These are phyloP conservation scores for Podospora conica DNA, from an alignment of 495 filamentous ascomycete species.

Conservation along the genomic window DNA sequence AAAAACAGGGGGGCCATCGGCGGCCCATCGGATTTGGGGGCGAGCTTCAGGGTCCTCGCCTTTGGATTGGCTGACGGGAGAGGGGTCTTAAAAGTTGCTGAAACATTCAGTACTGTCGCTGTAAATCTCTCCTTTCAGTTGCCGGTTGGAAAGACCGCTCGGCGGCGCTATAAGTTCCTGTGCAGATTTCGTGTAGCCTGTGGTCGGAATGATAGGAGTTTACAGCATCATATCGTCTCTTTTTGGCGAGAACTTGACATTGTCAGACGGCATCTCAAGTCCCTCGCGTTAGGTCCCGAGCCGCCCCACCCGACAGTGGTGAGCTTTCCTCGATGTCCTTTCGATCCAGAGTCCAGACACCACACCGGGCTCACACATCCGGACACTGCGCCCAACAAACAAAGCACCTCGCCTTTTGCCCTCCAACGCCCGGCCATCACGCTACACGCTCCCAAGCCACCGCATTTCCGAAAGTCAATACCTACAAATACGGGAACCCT, in stretches of 20 bases:
- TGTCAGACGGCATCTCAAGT: neutral
- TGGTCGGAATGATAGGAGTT: neutral
- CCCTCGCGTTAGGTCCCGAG: neutral
- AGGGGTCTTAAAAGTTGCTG: neutral
- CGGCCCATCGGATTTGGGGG: slow-evolving; percentile 15
- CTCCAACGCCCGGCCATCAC: neutral
- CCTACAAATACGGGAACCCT: neutral
- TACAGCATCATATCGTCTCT: neutral
- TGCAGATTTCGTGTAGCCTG: neutral
- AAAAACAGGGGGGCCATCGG: neutral
- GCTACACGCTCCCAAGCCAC: neutral
- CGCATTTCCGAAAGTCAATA: neutral
- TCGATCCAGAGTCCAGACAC: neutral
- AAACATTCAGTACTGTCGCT: neutral
- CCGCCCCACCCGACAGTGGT: neutral
- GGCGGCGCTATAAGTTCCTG: neutral
- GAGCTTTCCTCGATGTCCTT: neutral
- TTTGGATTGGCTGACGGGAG: neutral
- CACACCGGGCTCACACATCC: neutral
- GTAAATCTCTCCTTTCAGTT: neutral
- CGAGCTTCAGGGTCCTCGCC: slow-evolving; percentile 19
- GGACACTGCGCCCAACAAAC: neutral
- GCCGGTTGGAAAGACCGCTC: neutral
- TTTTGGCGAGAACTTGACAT: neutral
- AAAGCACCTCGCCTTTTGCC: neutral